phyloP scores from a whole-genome alignment of 768 basidiomycete species.

The Leccinum ochraceum region DNA sequence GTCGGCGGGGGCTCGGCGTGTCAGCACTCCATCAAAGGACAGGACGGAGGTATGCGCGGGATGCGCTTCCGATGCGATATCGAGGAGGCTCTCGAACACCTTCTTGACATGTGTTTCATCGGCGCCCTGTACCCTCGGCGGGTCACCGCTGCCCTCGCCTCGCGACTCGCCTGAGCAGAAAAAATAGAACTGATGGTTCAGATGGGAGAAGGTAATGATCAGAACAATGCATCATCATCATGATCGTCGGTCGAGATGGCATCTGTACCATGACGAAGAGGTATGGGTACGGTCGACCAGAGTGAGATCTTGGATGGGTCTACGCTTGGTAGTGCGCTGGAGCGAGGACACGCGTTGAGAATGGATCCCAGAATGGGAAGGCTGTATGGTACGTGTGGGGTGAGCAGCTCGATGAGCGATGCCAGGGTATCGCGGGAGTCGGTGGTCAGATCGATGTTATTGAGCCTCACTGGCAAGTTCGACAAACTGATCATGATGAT shows the following conservation, averaged over 20 bases:
- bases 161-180: conserved; percentile 22
- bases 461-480: neutral
- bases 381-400: conserved; percentile 14
- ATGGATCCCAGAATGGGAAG: conserved; percentile 20
- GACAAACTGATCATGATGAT: neutral
- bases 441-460: conserved; percentile 13
- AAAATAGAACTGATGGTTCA: conserved; percentile 10
- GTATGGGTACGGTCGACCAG: conserved; percentile 23
- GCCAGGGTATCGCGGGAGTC: conserved; percentile 1
- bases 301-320: conserved; percentile 18
- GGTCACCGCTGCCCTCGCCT: neutral
- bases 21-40: no score
- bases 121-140: conserved; percentile 3
- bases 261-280: neutral
- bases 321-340: conserved; percentile 8
- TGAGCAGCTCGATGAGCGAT: conserved; percentile 14
- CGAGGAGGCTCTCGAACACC: conserved; percentile 12
- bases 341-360: conserved; percentile 19
- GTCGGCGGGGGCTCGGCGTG: neutral
- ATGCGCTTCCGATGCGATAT: conserved; percentile 1
- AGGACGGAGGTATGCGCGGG: neutral
- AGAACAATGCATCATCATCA: conserved; percentile 17
- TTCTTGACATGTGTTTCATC: conserved; percentile 18
- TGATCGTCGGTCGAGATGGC: neutral
- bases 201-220: conserved; percentile 15